A percentile compares a stretch with the other conserved stretches of the same genome.
Evolutionary conservation across 371 early-diverging fungal species (phyloP).

Genomic region (Capillidium rhysosporum): DNA sequence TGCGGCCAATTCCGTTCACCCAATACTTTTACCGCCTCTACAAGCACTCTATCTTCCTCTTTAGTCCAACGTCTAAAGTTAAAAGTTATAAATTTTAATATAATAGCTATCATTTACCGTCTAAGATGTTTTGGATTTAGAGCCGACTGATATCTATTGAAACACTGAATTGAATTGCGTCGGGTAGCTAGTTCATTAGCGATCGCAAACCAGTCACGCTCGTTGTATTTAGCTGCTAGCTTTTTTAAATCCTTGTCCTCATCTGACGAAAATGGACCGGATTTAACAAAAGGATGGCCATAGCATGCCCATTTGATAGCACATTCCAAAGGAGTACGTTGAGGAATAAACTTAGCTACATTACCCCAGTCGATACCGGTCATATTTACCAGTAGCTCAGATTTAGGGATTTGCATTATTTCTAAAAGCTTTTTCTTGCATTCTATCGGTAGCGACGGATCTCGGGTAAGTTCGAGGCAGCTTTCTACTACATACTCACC

Average conservation of each 20-base stretch:
- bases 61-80: constrained; percentile 24
- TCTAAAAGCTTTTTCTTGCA: constrained; percentile 4
- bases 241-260: constrained; percentile 25
- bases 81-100: background rate
- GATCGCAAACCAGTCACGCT: constrained; percentile 36
- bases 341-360: constrained; percentile 18
- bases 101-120: constrained; percentile 7
- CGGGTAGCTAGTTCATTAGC: constrained; percentile 35
- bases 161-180: constrained; percentile 62
- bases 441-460: constrained; percentile 12
- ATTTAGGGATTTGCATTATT: constrained; percentile 22
- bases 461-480: background rate
- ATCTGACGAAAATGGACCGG: constrained; percentile 33
- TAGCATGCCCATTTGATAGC: constrained; percentile 67
- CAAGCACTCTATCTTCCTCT: constrained; percentile 34
- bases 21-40: constrained; percentile 27
- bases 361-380: constrained; percentile 43
- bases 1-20: constrained; percentile 52
- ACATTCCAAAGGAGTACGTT: constrained; percentile 34
- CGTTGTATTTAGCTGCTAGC: constrained; percentile 19
- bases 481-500: background rate
- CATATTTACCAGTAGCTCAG: constrained; percentile 29
- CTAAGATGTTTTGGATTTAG: constrained; percentile 17
- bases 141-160: constrained; percentile 37
- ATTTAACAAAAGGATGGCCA: constrained; percentile 63